Base-by-base conservation (phyloP, 805 yeast genomes). In the Maudiozyma barnettii region DNA sequence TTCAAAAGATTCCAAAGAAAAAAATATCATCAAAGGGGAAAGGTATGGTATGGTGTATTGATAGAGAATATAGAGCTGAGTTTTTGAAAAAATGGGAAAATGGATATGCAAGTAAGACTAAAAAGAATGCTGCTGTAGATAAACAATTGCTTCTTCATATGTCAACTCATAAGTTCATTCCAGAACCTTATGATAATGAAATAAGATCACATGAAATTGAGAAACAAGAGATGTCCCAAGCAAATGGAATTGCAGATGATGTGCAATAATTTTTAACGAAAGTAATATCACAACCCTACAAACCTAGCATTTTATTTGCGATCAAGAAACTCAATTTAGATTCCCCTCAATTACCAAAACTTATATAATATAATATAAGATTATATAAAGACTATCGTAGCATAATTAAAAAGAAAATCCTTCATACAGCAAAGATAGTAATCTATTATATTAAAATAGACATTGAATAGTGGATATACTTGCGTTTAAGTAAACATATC, bases 1-100 rank as follows among this genome's bases (percentile, higher is more conserved):
- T 93, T 68, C 97, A 90, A 58, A 93, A 93, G 67, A 96, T 91
- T 21, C 96, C 98, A 31, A 76, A 97, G 58, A 78, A 84, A 60
- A 86, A 93, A 21, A 81, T 86, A 61, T 96, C 90, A 67, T 95
- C 96, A 0, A n/a, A 14, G 4, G 97, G 98, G n/a, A 93, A 91
- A 65, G 98, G 98, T 51, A 90, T 91, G 93, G 89, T 89, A 66
- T 93, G 99, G 99, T 95, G 88, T 69, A 90, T 93, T 48, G 79
- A 87, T 51, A 93, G 88, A 40, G 69, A 79, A 42, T 89, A 84
- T 64, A 80, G 84, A 56, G 80, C 81, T 43, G 98, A 93, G 54
- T 90, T 90, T 57, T 66, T 91, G 63, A 76, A 74, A 54, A 85
- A 87, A 69, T 81, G 90, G 68, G 78, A 77, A 46, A 78, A 77